Evolutionary conservation across 805 yeast genomes (phyloP).

Genomic region (Monosporozyma yasuniensis): DNA sequence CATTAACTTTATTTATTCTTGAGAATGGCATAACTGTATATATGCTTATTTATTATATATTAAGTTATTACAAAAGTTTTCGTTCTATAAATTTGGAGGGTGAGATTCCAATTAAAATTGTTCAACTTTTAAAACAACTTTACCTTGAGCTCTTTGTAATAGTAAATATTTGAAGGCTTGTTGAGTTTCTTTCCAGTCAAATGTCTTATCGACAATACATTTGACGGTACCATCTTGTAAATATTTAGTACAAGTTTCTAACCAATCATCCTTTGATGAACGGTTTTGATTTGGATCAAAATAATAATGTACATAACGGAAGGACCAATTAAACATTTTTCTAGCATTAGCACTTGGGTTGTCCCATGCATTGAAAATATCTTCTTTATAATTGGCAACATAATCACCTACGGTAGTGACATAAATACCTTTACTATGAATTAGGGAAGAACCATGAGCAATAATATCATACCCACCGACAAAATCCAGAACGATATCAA

Average conservation of each 20-base stretch:
- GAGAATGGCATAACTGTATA: too few relatives aligned
- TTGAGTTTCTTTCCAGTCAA: slow-evolving; percentile 43
- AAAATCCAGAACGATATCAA: slow-evolving; percentile 58
- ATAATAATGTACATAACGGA: slow-evolving; percentile 31
- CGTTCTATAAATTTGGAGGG: background rate
- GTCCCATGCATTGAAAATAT: slow-evolving; percentile 31
- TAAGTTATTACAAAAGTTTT: background rate
- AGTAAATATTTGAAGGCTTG: slow-evolving; percentile 47
- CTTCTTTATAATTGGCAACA: slow-evolving; percentile 33
- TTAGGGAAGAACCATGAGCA: slow-evolving; percentile 33
- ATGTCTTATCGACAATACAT: slow-evolving; percentile 47
- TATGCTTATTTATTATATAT: background rate
- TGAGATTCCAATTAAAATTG: slow-evolving; percentile 28
- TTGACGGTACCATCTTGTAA: slow-evolving; percentile 40
- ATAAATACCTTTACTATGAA: slow-evolving; percentile 45
- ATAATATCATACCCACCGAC: slow-evolving; percentile 57
- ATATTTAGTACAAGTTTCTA: slow-evolving; percentile 36
- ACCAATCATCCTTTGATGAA: slow-evolving; percentile 32
- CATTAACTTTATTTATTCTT: too few relatives aligned
- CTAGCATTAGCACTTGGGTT: slow-evolving; percentile 32
- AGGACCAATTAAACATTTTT: slow-evolving; percentile 32
- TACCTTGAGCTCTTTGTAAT: slow-evolving; percentile 54
- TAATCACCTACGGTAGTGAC: slow-evolving; percentile 58
- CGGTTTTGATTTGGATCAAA: slow-evolving; percentile 27
- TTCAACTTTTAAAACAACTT: slow-evolving; percentile 44